A percentile compares a stretch with the other conserved stretches of the same genome.
Evolutionary conservation across 352 stramenopile species (phyloP).

Genomic region (Nothophytophthora sp.): DNA sequence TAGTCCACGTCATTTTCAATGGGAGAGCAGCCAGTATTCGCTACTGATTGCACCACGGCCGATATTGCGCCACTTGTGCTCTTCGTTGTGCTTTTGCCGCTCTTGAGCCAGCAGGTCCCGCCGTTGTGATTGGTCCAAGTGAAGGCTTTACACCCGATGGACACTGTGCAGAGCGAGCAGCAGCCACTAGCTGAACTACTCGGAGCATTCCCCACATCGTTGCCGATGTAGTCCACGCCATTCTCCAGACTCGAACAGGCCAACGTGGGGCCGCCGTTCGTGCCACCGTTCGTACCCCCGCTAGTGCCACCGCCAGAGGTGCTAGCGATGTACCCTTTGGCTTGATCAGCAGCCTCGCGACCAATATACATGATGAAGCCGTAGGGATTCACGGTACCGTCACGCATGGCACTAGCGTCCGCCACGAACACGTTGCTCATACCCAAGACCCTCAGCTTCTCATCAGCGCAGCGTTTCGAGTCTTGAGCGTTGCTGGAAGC

Average conservation of each 20-base stretch:
- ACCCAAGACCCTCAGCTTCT: conserved; percentile 52
- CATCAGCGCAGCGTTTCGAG: conserved; percentile 52
- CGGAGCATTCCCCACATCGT: conserved; percentile 32
- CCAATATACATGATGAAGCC: conserved; percentile 76
- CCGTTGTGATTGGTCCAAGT: conserved; percentile 53
- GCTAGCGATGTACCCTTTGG: conserved; percentile 27
- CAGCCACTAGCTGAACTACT: conserved; percentile 33
- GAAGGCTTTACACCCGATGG: conserved; percentile 36
- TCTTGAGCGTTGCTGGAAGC: conserved; percentile 42
- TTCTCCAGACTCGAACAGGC: conserved; percentile 27
- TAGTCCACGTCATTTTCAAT: conserved; percentile 35
- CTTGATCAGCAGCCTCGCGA: conserved; percentile 41
- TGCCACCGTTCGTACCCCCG: no score
- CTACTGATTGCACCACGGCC: conserved; percentile 9
- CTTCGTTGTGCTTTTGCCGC: conserved; percentile 18
- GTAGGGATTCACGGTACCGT: conserved; percentile 67
- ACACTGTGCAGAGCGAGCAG: conserved; percentile 31
- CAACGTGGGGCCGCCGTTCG: no score
- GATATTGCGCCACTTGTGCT: conserved; percentile 13
- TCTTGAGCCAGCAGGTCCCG: conserved; percentile 66
- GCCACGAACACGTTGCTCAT: conserved; percentile 68
- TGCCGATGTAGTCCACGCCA: conserved; percentile 48
- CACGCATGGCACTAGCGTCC: conserved; percentile 52
- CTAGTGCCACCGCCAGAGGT: conserved; percentile 11
- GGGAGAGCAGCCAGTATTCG: conserved; percentile 7